These are phyloP conservation scores for Leccinum imitatum DNA, from an alignment of 768 basidiomycete genomes.

Conservation along the genomic window DNA sequence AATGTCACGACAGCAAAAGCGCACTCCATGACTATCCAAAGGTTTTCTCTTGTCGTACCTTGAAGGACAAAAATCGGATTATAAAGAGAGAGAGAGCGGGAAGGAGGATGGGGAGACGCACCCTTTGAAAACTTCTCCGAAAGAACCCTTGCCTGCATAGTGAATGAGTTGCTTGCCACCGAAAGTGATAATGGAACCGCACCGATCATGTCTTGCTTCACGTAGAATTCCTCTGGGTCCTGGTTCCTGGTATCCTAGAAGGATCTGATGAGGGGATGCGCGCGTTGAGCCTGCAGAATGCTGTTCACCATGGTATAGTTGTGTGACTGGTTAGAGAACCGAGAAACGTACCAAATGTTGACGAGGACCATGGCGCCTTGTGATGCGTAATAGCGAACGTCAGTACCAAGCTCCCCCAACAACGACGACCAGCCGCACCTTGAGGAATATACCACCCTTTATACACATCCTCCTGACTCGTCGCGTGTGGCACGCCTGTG, in stretches of 20 bases:
- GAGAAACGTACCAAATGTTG: conserved; percentile 2
- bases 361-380: background rate
- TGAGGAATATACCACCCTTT: conserved; percentile 22
- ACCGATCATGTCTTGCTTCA: conserved; percentile 98
- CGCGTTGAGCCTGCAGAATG: background rate
- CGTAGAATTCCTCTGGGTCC: conserved; percentile 97
- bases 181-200: conserved; percentile 22
- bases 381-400: background rate
- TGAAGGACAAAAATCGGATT: background rate
- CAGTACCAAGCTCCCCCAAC: too few relatives aligned
- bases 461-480: conserved; percentile 17
- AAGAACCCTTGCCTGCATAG: conserved; percentile 87
- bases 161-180: conserved; percentile 19
- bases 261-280: conserved; percentile 9
- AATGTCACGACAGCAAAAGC: conserved; percentile 26
- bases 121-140: conserved; percentile 99
- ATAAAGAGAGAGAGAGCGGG: conserved; percentile 6
- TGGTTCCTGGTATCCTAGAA: conserved; percentile 63
- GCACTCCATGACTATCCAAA: conserved; percentile 99
- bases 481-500: background rate
- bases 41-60: conserved; percentile 94
- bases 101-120: conserved; percentile 33
- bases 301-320: conserved; percentile 23
- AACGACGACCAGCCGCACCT: conserved; percentile 2
- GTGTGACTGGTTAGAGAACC: background rate